Base-by-base conservation (phyloP, 2,329 filamentous ascomycete species). In the Allantophomopsis lycopodina region DNA sequence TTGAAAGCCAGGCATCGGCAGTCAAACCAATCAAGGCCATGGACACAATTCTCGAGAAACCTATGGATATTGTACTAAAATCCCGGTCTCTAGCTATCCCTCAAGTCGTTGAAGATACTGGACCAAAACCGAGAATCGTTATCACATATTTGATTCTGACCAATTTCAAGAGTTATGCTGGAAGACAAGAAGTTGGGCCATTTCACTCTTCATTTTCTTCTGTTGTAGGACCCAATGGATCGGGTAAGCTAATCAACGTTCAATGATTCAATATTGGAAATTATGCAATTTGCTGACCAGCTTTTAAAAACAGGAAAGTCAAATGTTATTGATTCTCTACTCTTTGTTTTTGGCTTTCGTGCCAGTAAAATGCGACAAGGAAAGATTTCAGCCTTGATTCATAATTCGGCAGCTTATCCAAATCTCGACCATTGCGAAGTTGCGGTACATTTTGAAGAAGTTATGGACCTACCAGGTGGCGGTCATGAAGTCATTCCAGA, bases 281-380 rank as follows among this genome's bases (percentile, higher is more conserved):
- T 28, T 12, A 28, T 28, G 23, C 23, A 28, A 28, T 28, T 8
- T 28, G 7, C 23, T 28, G 11, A 28, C 23, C 23, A 12, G 3
- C 7, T 12, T 28, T 28, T 12, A 8, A 28, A 28, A 6, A 12
- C 11, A 28, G 23, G 23, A 5, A 98, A 98, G 59, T 96, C 91
- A 16, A 98, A 98, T 52, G 93, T 98, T 46, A 98, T 98, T 55
- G 91, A 98, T 61, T 95, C 91, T 2, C 66, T 98, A 20, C 74
- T 98, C 1, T 98, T 98, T 54, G 91, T 98, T n/a, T 98, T 98
- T 56, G 91, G 93, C 40, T 98, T 98, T 65, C 80, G 91, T 44
- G 91, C 91, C 33, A 96, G 89, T 69, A 98, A 98, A 64, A 98
- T 98, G 91, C 76, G 91, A 54, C 91, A 98, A 60, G 91, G 91